A percentile compares a stretch with the other conserved stretches of the same genome.
Evolutionary conservation across 345 rosid species (phyloP).

Genomic region (Arabidopsis arenosa): DNA sequence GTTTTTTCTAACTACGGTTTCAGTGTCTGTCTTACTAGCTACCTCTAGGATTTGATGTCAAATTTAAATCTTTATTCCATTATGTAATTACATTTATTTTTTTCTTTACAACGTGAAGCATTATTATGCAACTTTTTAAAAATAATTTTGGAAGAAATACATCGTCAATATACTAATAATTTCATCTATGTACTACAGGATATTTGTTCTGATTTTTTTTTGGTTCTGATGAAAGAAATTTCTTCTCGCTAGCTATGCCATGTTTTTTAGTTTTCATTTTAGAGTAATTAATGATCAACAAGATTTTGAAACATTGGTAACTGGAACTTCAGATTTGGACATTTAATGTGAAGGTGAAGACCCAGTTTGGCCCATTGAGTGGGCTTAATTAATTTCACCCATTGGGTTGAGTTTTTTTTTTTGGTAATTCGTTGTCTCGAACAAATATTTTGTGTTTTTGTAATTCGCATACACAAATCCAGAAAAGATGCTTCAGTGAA

Average conservation of each 20-base stretch:
- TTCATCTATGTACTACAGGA: not conserved
- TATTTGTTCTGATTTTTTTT: not conserved
- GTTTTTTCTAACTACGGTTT: constrained; percentile 19
- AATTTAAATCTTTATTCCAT: not conserved
- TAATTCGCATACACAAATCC: not conserved
- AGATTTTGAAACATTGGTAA: not conserved
- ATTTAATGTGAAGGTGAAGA: not conserved
- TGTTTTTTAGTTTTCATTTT: not conserved
- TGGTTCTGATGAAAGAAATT: not conserved
- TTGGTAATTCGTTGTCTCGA: not conserved
- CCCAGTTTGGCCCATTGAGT: not conserved
- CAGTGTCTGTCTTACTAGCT: constrained; percentile 36
- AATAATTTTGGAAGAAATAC: not conserved
- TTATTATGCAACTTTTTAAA: not conserved
- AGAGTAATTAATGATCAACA: not conserved
- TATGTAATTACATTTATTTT: constrained; percentile 6
- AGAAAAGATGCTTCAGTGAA: not conserved
- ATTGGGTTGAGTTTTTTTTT: not conserved
- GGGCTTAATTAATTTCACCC: not conserved
- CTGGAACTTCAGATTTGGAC: not conserved
- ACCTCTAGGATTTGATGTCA: constrained; percentile 37
- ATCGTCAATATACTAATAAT: not conserved
- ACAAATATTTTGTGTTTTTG: not conserved
- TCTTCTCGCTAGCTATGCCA: not conserved
- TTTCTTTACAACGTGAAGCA: not conserved